Base-by-base conservation (phyloP, 1,284 basidiomycete species). In the Trichosporon faecale region DNA sequence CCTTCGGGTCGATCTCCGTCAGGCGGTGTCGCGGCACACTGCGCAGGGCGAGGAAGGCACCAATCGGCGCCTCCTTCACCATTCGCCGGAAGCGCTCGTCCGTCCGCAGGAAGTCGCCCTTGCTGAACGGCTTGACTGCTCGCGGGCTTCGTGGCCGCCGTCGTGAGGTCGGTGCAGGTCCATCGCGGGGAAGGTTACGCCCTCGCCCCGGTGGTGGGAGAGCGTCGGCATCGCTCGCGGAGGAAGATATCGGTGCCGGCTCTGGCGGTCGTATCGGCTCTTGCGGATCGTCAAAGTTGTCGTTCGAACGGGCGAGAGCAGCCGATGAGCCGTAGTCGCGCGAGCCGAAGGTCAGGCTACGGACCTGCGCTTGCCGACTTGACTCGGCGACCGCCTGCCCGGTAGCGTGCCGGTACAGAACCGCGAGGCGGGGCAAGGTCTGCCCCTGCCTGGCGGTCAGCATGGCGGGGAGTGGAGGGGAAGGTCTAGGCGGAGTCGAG, bases 401-500 rank as follows among this genome's bases (percentile, higher is more conserved):
- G 40, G 40, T n/a, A 44, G 68, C 70, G 66, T 23, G 66, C 64
- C 44, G 35, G 49, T 16, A 35, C 33, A 69, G 37, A 67, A 64
- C 64, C 61, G 69, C 69, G 25, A 65, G 29, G 29, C 65, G 66
- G 27, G 27, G 69, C 65, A 61, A 18, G 8, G 57, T 18, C 29
- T 66, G 69, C 33, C 74, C 76, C 69, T 74, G 74, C 66, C 76
- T 69, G 49, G 75, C 72, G 35, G 74, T 67, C 12, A 79, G 73
- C 78, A 79, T 77, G 68, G 35, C 49, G 44, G 33, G 65, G 18
- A 12, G 49, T 52, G 21, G 2, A 9, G 18, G 31, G 27, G 57
- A 82, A 2, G 90, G 89, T 73, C 57, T 21, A 33, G 63, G n/a
- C 35, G 35, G 21, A 21, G n/a, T 8, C 14, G 35, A 6, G 33